Evolutionary conservation across 257 asterid species (phyloP).

Genomic region (Cordia subcordata): DNA sequence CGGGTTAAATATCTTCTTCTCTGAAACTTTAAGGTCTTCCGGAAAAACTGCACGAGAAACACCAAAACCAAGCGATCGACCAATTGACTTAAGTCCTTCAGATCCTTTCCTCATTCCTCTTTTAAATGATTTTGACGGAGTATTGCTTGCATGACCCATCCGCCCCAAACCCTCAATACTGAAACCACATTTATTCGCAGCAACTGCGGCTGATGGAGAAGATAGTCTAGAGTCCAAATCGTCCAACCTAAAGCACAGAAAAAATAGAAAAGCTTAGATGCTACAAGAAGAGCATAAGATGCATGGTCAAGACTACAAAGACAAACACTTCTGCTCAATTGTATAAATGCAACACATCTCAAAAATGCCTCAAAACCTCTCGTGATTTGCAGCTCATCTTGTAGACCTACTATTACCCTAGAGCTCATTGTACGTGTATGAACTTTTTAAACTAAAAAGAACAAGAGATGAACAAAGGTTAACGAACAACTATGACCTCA

Average conservation of each 20-base stretch:
- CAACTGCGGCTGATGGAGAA: slow-evolving; percentile 66
- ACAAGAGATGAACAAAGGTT: no score
- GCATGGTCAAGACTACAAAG: background rate
- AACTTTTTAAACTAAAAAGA: no score
- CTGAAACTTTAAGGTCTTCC: slow-evolving; percentile 88
- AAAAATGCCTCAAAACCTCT: no score
- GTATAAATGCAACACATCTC: background rate
- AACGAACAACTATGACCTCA: no score
- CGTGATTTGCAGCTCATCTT: no score
- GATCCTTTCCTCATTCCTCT: slow-evolving; percentile 90
- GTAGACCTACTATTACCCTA: no score
- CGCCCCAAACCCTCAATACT: slow-evolving; percentile 57
- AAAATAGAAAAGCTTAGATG: slow-evolving; percentile 2
- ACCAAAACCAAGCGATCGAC: slow-evolving; percentile 88
- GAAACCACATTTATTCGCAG: slow-evolving; percentile 78
- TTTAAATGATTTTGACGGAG: slow-evolving; percentile 69
- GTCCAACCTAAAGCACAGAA: slow-evolving; percentile 68
- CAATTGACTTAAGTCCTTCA: slow-evolving; percentile 87
- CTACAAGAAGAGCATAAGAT: background rate
- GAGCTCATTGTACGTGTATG: no score
- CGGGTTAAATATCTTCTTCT: slow-evolving; percentile 92
- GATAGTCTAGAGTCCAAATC: slow-evolving; percentile 87
- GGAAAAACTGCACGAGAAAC: slow-evolving; percentile 89
- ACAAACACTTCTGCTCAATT: background rate
- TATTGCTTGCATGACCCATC: slow-evolving; percentile 39